Base-by-base conservation (phyloP, 2,329 filamentous ascomycete species). In the Achaetomium macrosporum region DNA sequence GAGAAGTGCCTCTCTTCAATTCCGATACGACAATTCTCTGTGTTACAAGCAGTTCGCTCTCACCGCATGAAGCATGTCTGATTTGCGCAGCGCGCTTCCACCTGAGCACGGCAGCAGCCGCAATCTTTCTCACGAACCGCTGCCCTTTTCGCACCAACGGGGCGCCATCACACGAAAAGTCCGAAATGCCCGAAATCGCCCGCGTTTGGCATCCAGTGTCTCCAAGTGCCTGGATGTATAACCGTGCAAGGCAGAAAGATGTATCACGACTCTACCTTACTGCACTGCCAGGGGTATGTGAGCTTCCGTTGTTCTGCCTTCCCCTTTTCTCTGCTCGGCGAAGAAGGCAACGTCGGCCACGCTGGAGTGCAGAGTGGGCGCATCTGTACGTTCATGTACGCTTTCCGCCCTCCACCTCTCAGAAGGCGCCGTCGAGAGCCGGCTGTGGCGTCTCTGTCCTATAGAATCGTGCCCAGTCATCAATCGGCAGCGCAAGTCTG, bases 391-490 rank as follows among this genome's bases (percentile, higher is more conserved):
- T 54, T 57, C 59, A 58, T 61, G 57, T 61, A 56, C 56, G 53
- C 48, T 57, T 51, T 37, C 51, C 50, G 40, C 42, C 52, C 43
- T 60, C 51, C 57, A 53, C 58, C 60, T 61, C 59, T 62, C 61
- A 61, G 58, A 55, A 50, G 50, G 51, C 56, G 54, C 48, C 50
- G 19, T 55, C 40, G 30, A 56, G 51, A 45, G 46, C 56, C 59
- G 60, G 57, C 51, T 57, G 60, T 58, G 55, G 49, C 53, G 53
- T 48, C 52, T 54, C 56, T 50, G 55, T 61, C 70, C 70, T 72
- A 71, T 73, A 55, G 67, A 64, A 68, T 57, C 57, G 58, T 72
- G 71, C 71, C 71, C 70, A 70, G 72, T 73, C 71, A 73, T 69
- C 70, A 68, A 63, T 59, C 53, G 60, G 58, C 57, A 55, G 55